Evolutionary conservation across 768 basidiomycete species (phyloP).

Genomic region (Leucocoprinus leucothites): DNA sequence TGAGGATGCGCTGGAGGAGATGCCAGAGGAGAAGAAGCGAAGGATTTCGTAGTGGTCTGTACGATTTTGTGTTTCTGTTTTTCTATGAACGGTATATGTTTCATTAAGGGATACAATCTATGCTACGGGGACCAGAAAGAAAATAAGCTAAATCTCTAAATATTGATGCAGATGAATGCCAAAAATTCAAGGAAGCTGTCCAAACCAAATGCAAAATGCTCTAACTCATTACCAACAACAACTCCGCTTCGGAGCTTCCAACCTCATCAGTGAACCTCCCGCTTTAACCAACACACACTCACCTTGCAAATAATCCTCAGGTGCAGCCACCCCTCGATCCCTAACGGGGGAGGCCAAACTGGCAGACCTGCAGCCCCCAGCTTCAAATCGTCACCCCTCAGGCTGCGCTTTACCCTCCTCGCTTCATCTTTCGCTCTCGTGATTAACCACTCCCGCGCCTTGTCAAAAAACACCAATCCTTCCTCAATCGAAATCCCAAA

Average conservation of each 20-base stretch:
- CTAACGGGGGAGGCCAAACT: too few species aligned
- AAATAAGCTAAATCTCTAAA: not conserved
- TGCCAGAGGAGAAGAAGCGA: constrained; percentile 9
- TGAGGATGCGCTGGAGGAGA: constrained; percentile 12
- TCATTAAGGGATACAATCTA: not conserved
- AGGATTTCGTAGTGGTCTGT: constrained; percentile 7
- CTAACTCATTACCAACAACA: not conserved
- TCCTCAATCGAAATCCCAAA: not conserved
- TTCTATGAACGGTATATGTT: not conserved
- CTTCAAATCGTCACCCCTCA: not conserved
- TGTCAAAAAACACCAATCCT: not conserved
- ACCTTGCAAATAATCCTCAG: constrained; percentile 2
- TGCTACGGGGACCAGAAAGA: not conserved
- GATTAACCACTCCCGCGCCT: not conserved
- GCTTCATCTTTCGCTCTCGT: not conserved
- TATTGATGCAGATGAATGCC: not conserved
- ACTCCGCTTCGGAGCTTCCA: not conserved
- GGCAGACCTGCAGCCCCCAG: too few species aligned
- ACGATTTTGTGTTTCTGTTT: not conserved
- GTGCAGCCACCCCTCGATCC: not conserved
- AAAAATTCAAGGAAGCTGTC: too few species aligned
- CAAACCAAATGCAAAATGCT: too few species aligned
- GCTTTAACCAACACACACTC: not conserved
- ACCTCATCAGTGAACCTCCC: not conserved
- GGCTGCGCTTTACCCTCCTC: not conserved